Base-by-base conservation (phyloP, 164 flowering plant genomes). In the Annona cherimola region DNA sequence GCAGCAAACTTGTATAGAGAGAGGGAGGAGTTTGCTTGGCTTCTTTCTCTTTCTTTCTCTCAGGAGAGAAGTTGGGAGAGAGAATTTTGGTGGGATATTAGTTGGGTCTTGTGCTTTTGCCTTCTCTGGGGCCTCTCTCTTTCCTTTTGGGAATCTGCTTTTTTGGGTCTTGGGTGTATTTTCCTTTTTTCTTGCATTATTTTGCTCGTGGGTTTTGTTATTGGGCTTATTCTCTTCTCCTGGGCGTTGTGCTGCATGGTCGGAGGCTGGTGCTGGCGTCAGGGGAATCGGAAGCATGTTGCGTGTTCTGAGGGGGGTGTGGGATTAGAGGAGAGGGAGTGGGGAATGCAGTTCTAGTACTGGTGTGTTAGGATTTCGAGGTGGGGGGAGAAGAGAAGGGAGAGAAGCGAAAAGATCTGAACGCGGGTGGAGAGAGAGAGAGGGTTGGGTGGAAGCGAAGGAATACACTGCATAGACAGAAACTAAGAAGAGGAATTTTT, bases 41-140 rank as follows among this genome's bases (percentile, higher is more conserved):
- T 82, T 83, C 87, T 83, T 84, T 82, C 90, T 86, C 88, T 86
- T 80, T 85, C 88, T 87, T 80, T 85, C 84, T 83, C 87, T 86
- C 84, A 50, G 16, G 63, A 71, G 85, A 84, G 95, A 87, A 87
- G 85, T 69, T 82, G 88, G 75, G 82, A 78, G 89, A 84, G 89
- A 86, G 86, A 84, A n/a, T n/a, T n/a, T 73, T 26, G 70, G n/a
- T n/a, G n/a, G n/a, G n/a, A 59, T 67, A 63, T 4, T 55, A 66
- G 79, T 80, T 81, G 81, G 88, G 55, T 69, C 69, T 12, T 44
- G 45, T 45, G 45, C 85, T 82, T 76, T 63, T 87, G 89, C 86
- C 91, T 88, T 85, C 85, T 86, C 90, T 80, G 50, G 20, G 26
- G 57, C 63, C 66, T 71, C 68, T 45, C 61, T 20, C 19, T 44